Evolutionary conservation across 495 filamentous ascomycete genomes (phyloP).

Genomic region (Baudoinia panamericana): DNA sequence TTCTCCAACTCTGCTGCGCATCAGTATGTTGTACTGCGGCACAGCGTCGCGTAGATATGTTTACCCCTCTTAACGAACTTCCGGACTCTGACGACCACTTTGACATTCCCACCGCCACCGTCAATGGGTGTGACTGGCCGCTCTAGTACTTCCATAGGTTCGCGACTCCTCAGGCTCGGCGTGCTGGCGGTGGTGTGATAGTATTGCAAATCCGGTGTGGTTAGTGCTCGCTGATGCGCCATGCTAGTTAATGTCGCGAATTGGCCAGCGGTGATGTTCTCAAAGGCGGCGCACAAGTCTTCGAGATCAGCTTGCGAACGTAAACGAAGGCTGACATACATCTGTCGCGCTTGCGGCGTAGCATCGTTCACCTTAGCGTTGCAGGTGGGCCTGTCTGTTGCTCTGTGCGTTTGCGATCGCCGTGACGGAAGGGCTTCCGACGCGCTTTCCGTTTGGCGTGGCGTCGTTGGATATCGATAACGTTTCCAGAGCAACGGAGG

Average conservation of each 20-base stretch:
- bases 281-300: constrained; percentile 15
- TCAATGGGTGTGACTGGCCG: constrained; percentile 23
- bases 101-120: constrained; percentile 70
- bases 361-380: too few species aligned
- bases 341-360: background rate
- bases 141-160: constrained; percentile 21
- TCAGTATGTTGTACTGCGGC: constrained; percentile 5
- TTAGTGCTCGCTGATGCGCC: constrained; percentile 14
- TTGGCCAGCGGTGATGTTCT: constrained; percentile 4
- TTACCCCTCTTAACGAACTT: constrained; percentile 81
- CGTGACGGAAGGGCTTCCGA: too few species aligned
- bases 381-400: too few species aligned
- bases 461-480: too few species aligned
- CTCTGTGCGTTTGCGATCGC: too few species aligned
- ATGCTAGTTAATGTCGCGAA: constrained; percentile 1
- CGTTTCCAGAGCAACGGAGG: too few species aligned
- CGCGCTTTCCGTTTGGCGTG: too few species aligned
- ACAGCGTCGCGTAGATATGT: constrained; percentile 2
- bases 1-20: constrained; percentile 57
- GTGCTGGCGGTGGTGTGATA: constrained; percentile 28
- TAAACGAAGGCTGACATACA: constrained; percentile 12
- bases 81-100: constrained; percentile 84
- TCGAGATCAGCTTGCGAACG: constrained; percentile 11
- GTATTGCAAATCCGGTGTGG: constrained; percentile 1
- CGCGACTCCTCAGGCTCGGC: constrained; percentile 26